Conservation (phyloP, 139 green algal species). For the Tetraselmis striata region DNA sequence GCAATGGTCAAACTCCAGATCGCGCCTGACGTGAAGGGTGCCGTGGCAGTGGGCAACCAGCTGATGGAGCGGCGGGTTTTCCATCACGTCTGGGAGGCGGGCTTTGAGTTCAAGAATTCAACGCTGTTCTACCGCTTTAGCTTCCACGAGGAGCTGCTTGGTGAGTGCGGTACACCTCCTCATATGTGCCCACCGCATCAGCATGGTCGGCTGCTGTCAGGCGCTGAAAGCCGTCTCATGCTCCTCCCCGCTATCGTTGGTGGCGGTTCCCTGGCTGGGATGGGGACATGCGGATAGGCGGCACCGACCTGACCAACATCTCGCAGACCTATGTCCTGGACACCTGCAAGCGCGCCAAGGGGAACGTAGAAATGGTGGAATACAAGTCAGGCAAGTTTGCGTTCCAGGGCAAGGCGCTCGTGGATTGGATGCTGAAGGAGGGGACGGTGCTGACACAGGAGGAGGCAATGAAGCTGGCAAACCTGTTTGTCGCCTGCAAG, state of each 20-base stretch:
- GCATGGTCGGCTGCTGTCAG: too few relatives aligned
- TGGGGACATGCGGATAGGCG: background rate
- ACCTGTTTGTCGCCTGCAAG: background rate
- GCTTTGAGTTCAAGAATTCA: background rate
- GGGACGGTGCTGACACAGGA: background rate
- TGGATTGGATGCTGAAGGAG: background rate
- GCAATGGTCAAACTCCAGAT: background rate
- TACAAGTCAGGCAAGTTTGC: background rate
- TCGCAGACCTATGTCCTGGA: background rate
- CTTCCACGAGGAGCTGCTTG: background rate
- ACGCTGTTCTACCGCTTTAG: background rate
- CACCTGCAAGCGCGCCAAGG: background rate
- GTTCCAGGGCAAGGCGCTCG: background rate
- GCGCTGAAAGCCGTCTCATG: too few relatives aligned
- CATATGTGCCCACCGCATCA: background rate
- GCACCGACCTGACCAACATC: background rate
- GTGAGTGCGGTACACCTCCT: background rate
- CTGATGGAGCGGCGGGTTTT: background rate
- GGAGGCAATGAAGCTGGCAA: background rate
- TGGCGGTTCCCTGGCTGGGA: background rate
- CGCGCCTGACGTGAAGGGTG: background rate
- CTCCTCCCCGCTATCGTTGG: background rate
- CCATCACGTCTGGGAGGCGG: background rate
- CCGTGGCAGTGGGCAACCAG: background rate
- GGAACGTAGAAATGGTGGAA: background rate